A percentile compares a stretch with the other conserved stretches of the same genome.
Evolutionary conservation across 441 rosid species (phyloP).

Genomic region (Erodium moschatum): DNA sequence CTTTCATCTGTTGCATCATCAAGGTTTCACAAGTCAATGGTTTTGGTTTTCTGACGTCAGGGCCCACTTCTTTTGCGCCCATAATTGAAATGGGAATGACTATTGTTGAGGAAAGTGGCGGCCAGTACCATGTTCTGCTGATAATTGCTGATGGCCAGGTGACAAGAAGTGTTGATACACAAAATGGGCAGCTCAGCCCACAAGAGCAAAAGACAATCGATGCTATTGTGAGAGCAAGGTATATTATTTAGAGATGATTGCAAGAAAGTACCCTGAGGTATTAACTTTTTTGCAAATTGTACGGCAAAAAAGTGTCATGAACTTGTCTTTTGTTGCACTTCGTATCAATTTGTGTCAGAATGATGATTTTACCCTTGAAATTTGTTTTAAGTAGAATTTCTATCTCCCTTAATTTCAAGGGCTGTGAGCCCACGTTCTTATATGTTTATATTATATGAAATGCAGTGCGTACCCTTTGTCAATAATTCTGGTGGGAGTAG

Average conservation of each 20-base stretch:
- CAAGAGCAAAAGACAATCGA: constrained; percentile 82
- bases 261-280: no score
- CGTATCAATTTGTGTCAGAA: no score
- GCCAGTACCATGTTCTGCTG: constrained; percentile 85
- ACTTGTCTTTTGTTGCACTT: no score
- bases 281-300: no score
- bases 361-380: no score
- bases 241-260: no score
- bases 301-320: no score
- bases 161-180: constrained; percentile 81
- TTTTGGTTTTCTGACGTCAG: constrained; percentile 25
- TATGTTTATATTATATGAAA: no score
- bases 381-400: no score
- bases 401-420: no score
- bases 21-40: constrained; percentile 9
- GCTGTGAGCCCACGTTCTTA: background rate
- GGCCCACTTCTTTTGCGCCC: constrained; percentile 95
- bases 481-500: constrained; percentile 86
- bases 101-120: constrained; percentile 83
- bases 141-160: constrained; percentile 99
- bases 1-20: no score
- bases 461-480: constrained; percentile 86
- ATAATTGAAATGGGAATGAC: constrained; percentile 76
- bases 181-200: constrained; percentile 53
- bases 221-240: constrained; percentile 90